These are phyloP conservation scores for Suillus luteus DNA, from an alignment of 768 basidiomycete genomes.

Conservation along the genomic window DNA sequence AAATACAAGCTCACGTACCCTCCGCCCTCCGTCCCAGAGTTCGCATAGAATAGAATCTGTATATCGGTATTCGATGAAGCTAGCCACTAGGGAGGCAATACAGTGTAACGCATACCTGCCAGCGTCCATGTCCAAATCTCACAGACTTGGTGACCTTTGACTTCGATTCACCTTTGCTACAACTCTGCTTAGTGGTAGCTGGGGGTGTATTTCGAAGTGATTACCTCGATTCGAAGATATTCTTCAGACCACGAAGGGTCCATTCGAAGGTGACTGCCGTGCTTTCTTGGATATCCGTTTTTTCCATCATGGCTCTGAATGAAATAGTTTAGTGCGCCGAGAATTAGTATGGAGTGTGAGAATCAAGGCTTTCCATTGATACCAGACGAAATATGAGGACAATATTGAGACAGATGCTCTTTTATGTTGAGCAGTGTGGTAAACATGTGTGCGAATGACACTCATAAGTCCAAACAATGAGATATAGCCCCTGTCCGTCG, in stretches of 20 bases:
- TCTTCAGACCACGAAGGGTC: constrained; percentile 70
- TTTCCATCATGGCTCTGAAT: constrained; percentile 31
- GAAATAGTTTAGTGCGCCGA: background rate
- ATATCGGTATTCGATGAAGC: constrained; percentile 6
- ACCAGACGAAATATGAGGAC: background rate
- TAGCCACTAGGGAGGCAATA: background rate
- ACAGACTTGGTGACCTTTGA: constrained; percentile 77
- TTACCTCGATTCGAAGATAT: constrained; percentile 71
- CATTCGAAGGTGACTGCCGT: constrained; percentile 71
- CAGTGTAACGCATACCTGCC: constrained; percentile 53
- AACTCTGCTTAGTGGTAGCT: constrained; percentile 3
- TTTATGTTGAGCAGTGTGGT: constrained; percentile 2
- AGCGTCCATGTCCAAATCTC: constrained; percentile 74
- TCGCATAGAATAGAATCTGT: constrained; percentile 83
- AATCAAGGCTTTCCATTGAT: background rate
- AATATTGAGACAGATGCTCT: background rate
- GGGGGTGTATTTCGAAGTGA: background rate
- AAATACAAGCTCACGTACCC: constrained; percentile 75
- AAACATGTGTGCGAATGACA: background rate
- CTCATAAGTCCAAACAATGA: background rate
- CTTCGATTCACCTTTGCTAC: constrained; percentile 71
- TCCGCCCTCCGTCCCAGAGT: constrained; percentile 67
- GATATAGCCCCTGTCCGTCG: background rate
- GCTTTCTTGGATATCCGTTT: constrained; percentile 50
- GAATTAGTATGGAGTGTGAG: background rate